Base-by-base conservation (phyloP, 2,329 filamentous ascomycete species). In the Colletotrichum sp. region DNA sequence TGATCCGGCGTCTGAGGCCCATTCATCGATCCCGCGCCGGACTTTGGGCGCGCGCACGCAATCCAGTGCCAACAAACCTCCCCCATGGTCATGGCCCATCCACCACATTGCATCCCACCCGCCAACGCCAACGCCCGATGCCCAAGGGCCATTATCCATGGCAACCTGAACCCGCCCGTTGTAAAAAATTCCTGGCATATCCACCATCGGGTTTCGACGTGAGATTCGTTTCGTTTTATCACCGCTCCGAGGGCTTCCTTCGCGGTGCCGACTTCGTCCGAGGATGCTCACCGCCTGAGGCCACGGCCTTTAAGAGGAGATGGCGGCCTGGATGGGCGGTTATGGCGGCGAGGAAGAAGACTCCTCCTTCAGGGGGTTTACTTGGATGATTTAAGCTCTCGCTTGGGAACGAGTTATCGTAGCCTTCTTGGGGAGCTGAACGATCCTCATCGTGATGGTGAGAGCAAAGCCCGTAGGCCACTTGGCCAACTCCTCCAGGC, bases 181-280 rank as follows among this genome's bases (percentile, higher is more conserved):
- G n/a, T n/a, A 30, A 65, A 43, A 57, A 68, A 68, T 39, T 60
- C 59, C 34, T 63, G 73, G 36, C 43, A 59, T 68, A 74, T 57
- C 57, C 73, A 72, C 65, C 30, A 3, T 73, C 64, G 59, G 73
- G 70, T 73, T 68, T 59, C 73, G 66, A 65, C 21, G 24, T 36
- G 64, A 68, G 34, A 15, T 39, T 32, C n/a, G 64, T 72, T 69
- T 60, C 69, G 70, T 26, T 64, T 36, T 68, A 69, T 52, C 73
- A 69, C 70, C 64, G 57, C 70, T 34, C 60, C 68, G 57, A 75
- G 24, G 34, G 16, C 52, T 39, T 61, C 52, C 63, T 36, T 65
- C 59, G 28, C 59, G 59, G 16, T 68, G 57, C 70, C 64, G 70
- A 68, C 43, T 32, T 68, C 15, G 26, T 59, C 48, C 64, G 64